A percentile compares a stretch with the other conserved stretches of the same genome.
Evolutionary conservation across 495 filamentous ascomycete species (phyloP).

Genomic region (Halenospora varia): DNA sequence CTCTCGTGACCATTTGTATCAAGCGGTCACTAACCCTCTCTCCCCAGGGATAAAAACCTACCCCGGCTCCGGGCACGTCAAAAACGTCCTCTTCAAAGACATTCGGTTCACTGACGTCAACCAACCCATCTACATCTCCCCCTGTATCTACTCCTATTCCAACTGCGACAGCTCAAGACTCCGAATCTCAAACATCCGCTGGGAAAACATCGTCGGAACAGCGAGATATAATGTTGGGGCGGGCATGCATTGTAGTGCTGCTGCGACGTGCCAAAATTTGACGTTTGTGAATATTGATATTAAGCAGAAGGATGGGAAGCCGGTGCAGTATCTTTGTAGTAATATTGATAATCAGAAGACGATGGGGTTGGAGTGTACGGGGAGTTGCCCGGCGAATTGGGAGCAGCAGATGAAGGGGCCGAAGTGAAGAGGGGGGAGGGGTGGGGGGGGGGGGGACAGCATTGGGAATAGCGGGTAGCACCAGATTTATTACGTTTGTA

Average conservation of each 20-base stretch:
- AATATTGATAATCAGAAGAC: slow-evolving; percentile 38
- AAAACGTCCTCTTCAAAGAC: slow-evolving; percentile 26
- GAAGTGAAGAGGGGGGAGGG: background rate
- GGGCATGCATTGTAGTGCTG: slow-evolving; percentile 48
- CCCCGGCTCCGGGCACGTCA: slow-evolving; percentile 35
- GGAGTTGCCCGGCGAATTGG: slow-evolving; percentile 38
- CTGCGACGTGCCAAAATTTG: slow-evolving; percentile 43
- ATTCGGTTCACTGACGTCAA: slow-evolving; percentile 39
- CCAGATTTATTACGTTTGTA: too few species aligned
- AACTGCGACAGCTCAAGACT: slow-evolving; percentile 50
- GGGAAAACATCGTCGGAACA: slow-evolving; percentile 54
- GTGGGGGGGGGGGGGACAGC: too few species aligned
- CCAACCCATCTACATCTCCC: slow-evolving; percentile 54
- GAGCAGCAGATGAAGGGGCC: slow-evolving; percentile 40
- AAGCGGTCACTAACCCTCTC: too few species aligned
- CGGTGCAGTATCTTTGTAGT: slow-evolving; percentile 40
- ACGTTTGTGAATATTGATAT: slow-evolving; percentile 49
- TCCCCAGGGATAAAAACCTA: slow-evolving; percentile 41
- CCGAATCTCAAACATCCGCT: slow-evolving; percentile 45
- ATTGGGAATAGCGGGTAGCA: too few species aligned
- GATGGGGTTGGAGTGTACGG: slow-evolving; percentile 29
- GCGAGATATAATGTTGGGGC: slow-evolving; percentile 48
- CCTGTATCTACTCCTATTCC: slow-evolving; percentile 49
- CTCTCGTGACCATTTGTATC: too few species aligned
- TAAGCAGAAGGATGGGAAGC: slow-evolving; percentile 35